Percentiles rank a stretch among this genome's conserved stretches.
These are phyloP conservation scores for Diaporthe sp. DNA, from an alignment of 2,329 filamentous ascomycete genomes.

Conservation along the genomic window DNA sequence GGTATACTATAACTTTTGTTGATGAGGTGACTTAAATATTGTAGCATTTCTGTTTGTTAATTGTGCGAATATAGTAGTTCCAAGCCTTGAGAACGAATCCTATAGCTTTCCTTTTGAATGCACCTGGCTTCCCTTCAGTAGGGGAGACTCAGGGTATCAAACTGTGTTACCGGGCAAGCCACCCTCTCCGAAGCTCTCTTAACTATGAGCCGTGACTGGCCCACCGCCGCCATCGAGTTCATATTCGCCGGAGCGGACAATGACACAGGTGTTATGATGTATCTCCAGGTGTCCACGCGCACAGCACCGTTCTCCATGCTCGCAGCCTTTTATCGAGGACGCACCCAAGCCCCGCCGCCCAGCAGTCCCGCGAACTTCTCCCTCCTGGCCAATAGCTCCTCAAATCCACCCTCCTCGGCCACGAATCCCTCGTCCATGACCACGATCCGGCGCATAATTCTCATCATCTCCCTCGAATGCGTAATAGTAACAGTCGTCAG, in stretches of 20 bases:
- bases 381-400: slow-evolving; percentile 63
- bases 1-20: no score
- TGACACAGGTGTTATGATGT: neutral
- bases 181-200: neutral
- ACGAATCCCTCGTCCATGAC: slow-evolving; percentile 77
- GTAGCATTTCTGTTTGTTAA: no score
- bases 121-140: neutral
- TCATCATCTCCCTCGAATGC: slow-evolving; percentile 89
- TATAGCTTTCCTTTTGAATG: neutral
- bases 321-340: neutral
- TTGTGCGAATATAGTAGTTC: no score
- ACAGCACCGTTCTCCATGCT: no score
- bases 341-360: slow-evolving; percentile 47
- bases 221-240: no score
- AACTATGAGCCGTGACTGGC: neutral
- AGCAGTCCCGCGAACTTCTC: slow-evolving; percentile 64
- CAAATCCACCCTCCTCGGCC: slow-evolving; percentile 76
- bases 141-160: no score
- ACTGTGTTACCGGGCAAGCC: no score
- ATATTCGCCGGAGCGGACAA: no score
- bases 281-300: neutral
- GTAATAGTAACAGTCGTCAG: slow-evolving; percentile 86
- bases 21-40: no score
- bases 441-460: slow-evolving; percentile 78
- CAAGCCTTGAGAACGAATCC: no score